Base-by-base conservation (phyloP, 257 asterid species). In the Agastache rugosa region DNA sequence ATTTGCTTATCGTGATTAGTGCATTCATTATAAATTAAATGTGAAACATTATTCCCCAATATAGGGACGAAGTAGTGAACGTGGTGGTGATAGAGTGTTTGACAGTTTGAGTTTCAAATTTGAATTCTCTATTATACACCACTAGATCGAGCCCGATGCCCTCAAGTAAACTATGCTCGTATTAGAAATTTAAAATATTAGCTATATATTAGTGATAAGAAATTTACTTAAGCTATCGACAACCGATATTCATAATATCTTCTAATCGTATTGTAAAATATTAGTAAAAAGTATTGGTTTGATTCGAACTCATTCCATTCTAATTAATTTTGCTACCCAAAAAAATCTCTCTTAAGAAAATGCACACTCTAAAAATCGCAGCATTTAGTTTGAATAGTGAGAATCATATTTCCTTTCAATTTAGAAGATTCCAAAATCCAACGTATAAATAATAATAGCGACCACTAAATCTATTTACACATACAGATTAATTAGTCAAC, bases 21-120 rank as follows among this genome's bases (percentile, higher is more conserved):
- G 64, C 41, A 59, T 59, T 59, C 11, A 59, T 59, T 59, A 59
- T 59, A 11, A 29, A 59, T 59, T 56, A 22, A 23, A 54, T 20
- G 8, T 11, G 60, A 54, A 54, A 3, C 29, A 20, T 19, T 54
- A 19, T 23, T 23, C n/a, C 11, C 17, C 63, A 56, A 23, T 6
- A 39, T 39, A 39, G 37, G n/a, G 37, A 11, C 8, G 9, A 23
- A 0, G 23, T 55, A 55, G 31, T 22, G 0, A 10, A 55, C 12
- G 35, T 56, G 14, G 3, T 56, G 14, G 3, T 25, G 34, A 5
- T 44, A 1, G 19, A 25, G 34, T 4, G 34, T 12, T 12, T n/a
- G n/a, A n/a, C n/a, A n/a, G n/a, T n/a, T n/a, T 25, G 37, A 25
- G n/a, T 23, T 58, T 58, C 17, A 23, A 58, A 23, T 12, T 45